Conservation (phyloP, 768 basidiomycete genomes). For the Russula griseocarnosa region DNA sequence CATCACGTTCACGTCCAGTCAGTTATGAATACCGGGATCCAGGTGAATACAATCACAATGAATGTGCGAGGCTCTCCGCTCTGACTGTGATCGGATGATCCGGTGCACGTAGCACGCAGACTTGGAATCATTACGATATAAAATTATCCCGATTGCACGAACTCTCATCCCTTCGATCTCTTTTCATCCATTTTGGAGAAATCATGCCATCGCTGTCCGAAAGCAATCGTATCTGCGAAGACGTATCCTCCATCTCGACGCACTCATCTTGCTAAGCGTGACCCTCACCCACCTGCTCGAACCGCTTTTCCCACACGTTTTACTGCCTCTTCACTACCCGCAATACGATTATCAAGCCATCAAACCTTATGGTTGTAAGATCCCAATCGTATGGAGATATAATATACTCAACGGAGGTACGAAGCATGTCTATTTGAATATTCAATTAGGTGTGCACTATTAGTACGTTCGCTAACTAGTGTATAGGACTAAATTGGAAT, state of each 20-base stretch:
- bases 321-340: constrained; percentile 12
- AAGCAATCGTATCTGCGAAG: constrained; percentile 4
- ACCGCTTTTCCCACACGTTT: constrained; percentile 2
- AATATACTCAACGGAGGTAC: too few relatives aligned
- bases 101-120: not conserved
- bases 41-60: constrained; percentile 5
- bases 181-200: constrained; percentile 19
- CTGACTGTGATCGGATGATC: too few relatives aligned
- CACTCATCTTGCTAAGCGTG: not conserved
- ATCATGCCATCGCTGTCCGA: not conserved
- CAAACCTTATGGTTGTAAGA: too few relatives aligned
- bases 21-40: constrained; percentile 22
- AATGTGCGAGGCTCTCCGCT: too few relatives aligned
- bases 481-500: too few relatives aligned
- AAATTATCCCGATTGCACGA: constrained; percentile 10
- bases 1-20: not conserved
- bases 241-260: constrained; percentile 11
- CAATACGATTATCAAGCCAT: constrained; percentile 10
- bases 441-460: too few relatives aligned
- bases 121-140: constrained; percentile 13
- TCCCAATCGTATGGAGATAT: too few relatives aligned
- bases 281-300: constrained; percentile 3
- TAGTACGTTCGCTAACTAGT: too few relatives aligned
- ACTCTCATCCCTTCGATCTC: constrained; percentile 10
- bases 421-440: too few relatives aligned